Evolutionary conservation across 108 stramenopile species (phyloP).

Genomic region (Nitzschia sp.): DNA sequence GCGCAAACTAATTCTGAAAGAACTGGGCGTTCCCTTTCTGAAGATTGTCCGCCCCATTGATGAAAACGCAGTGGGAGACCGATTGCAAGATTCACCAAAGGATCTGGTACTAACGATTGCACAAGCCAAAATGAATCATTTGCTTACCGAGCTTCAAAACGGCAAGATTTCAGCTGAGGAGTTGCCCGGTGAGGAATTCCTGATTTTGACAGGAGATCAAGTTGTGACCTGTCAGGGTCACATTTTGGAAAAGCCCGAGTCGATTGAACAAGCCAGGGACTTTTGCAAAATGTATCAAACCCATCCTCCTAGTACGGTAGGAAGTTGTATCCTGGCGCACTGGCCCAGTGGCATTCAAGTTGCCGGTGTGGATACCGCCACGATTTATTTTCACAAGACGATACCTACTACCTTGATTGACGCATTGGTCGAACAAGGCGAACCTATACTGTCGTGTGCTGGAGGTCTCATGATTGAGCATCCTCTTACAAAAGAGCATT

Average conservation of each 20-base stretch:
- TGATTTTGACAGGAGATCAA: constrained; percentile 83
- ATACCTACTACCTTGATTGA: constrained; percentile 55
- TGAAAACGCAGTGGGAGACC: constrained; percentile 75
- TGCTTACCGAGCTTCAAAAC: constrained; percentile 51
- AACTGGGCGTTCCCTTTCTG: constrained; percentile 73
- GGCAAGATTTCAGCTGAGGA: neutral
- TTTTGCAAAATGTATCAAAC: constrained; percentile 59
- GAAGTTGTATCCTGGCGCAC: constrained; percentile 73
- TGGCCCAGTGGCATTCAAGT: constrained; percentile 69
- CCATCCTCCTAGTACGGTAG: constrained; percentile 70
- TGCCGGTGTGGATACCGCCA: constrained; percentile 76
- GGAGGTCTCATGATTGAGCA: constrained; percentile 90
- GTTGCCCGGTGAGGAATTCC: constrained; percentile 31
- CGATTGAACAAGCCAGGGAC: constrained; percentile 65
- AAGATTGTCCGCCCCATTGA: constrained; percentile 78
- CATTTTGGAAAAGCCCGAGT: constrained; percentile 81
- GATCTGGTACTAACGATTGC: constrained; percentile 67
- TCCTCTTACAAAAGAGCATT: constrained; percentile 61
- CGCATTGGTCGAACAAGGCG: constrained; percentile 49
- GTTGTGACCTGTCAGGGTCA: constrained; percentile 70
- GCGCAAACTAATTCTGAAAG: constrained; percentile 77
- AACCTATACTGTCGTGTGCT: constrained; percentile 77
- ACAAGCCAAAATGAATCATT: constrained; percentile 75
- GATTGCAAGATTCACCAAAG: constrained; percentile 28
- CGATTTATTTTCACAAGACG: constrained; percentile 55